Evolutionary conservation across 2,329 filamentous ascomycete genomes (phyloP).

Genomic region (Myriosclerotinia scirpicola): DNA sequence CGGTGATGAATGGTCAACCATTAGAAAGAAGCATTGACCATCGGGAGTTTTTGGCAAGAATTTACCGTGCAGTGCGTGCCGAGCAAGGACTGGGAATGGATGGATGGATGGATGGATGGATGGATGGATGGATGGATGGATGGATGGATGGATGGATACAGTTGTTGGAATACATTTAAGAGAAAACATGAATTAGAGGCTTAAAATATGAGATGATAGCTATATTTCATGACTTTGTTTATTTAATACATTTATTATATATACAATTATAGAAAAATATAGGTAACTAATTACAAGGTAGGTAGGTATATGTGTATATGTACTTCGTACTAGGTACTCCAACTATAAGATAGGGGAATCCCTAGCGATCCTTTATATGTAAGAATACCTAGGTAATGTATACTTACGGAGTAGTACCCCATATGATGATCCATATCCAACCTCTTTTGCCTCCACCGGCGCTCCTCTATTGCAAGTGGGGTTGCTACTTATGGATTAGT

Average conservation of each 20-base stretch:
- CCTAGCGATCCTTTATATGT: too few species aligned
- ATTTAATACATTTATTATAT: too few species aligned
- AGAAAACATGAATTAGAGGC: background rate
- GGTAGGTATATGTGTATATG: background rate
- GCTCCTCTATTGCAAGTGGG: too few species aligned
- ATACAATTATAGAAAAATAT: too few species aligned
- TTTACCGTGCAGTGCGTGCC: background rate
- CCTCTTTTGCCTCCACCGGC: background rate
- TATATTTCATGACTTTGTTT: background rate
- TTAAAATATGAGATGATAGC: background rate
- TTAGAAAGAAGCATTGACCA: constrained; percentile 17
- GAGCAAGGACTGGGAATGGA: background rate
- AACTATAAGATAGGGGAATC: too few species aligned
- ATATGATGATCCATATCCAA: background rate
- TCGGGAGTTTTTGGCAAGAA: background rate
- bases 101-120: too few species aligned
- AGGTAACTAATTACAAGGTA: background rate
- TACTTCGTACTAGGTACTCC: background rate
- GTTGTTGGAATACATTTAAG: background rate
- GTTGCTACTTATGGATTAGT: constrained; percentile 2
- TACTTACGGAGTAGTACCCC: background rate
- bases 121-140: background rate
- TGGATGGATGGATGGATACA: too few species aligned
- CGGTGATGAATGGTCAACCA: constrained; percentile 12
- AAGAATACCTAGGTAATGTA: too few species aligned